These are phyloP conservation scores for Agaricus blazei DNA, from an alignment of 768 basidiomycete species.

Conservation along the genomic window DNA sequence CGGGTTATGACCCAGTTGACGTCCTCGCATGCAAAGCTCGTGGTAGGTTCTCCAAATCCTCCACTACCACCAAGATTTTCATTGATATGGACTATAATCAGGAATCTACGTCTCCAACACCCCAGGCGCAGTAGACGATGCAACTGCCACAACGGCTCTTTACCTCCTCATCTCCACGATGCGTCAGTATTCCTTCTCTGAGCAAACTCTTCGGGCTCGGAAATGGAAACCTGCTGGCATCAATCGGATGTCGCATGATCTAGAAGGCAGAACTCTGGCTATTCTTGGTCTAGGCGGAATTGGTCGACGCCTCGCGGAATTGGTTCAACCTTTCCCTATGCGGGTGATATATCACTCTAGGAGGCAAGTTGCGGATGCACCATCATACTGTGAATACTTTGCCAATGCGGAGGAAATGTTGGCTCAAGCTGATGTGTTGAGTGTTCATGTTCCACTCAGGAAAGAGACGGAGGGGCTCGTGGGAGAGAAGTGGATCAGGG, in stretches of 20 bases:
- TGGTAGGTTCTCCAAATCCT: conserved; percentile 35
- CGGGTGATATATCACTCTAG: conserved; percentile 79
- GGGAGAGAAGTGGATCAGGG: conserved; percentile 68
- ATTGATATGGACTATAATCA: conserved; percentile 16
- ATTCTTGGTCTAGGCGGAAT: conserved; percentile 79
- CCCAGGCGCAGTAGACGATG: conserved; percentile 86
- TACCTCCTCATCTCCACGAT: conserved; percentile 77
- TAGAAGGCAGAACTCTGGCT: conserved; percentile 63
- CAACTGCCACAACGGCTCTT: conserved; percentile 83
- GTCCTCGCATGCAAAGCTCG: conserved; percentile 64
- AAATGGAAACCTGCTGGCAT: conserved; percentile 57
- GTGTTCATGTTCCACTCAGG: conserved; percentile 79
- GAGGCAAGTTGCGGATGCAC: conserved; percentile 49
- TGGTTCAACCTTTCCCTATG: conserved; percentile 84
- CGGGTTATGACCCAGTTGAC: conserved; percentile 89
- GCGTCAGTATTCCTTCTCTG: conserved; percentile 66
- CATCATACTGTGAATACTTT: conserved; percentile 76
- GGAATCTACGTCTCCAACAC: conserved; percentile 85
- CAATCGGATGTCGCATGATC: conserved; percentile 50
- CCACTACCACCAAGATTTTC: background rate
- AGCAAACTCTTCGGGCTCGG: conserved; percentile 49
- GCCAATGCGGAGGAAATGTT: conserved; percentile 60
- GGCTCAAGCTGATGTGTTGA: conserved; percentile 72
- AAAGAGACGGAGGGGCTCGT: conserved; percentile 70
- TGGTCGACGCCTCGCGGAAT: conserved; percentile 62